These are phyloP conservation scores for Ganoderma leucocontextum DNA, from an alignment of 1,284 basidiomycete species.

Conservation along the genomic window DNA sequence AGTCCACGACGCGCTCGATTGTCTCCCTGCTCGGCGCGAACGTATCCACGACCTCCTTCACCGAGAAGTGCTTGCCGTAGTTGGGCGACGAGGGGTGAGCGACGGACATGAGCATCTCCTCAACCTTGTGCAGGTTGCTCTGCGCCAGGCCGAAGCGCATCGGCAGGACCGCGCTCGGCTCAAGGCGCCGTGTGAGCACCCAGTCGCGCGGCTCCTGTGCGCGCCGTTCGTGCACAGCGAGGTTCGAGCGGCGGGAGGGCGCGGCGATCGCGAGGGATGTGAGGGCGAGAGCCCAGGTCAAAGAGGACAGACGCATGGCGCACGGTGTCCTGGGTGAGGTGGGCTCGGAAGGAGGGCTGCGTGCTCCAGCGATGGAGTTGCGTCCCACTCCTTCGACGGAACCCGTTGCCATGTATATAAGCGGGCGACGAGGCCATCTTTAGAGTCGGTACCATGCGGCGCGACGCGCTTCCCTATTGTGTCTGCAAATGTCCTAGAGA, in stretches of 20 bases:
- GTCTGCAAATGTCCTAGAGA: neutral
- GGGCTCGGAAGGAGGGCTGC: slow-evolving; percentile 13
- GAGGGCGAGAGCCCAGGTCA: slow-evolving; percentile 22
- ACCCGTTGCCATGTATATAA: slow-evolving; percentile 16
- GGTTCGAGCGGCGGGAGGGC: slow-evolving; percentile 33
- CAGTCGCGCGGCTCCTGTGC: slow-evolving; percentile 38
- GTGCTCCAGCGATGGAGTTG: slow-evolving; percentile 17
- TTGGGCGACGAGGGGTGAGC: slow-evolving; percentile 47
- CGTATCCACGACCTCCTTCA: slow-evolving; percentile 44
- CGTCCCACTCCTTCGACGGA: slow-evolving; percentile 1
- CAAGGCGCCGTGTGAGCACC: slow-evolving; percentile 34
- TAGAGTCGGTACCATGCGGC: slow-evolving; percentile 9
- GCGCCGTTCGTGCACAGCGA: slow-evolving; percentile 42
- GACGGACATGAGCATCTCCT: slow-evolving; percentile 47
- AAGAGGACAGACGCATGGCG: slow-evolving; percentile 24
- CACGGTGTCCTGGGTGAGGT: neutral
- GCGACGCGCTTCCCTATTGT: neutral
- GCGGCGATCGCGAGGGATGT: slow-evolving; percentile 26
- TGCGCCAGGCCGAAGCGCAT: slow-evolving; percentile 48
- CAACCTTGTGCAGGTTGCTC: slow-evolving; percentile 46
- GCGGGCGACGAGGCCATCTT: slow-evolving; percentile 7
- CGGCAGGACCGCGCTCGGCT: slow-evolving; percentile 37
- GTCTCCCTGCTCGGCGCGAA: slow-evolving; percentile 51
- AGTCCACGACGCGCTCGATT: slow-evolving; percentile 45
- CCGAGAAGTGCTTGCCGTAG: slow-evolving; percentile 49